phyloP scores from a whole-genome alignment of 176 grass and related monocot genomes.

The Musa troglodytarum region DNA sequence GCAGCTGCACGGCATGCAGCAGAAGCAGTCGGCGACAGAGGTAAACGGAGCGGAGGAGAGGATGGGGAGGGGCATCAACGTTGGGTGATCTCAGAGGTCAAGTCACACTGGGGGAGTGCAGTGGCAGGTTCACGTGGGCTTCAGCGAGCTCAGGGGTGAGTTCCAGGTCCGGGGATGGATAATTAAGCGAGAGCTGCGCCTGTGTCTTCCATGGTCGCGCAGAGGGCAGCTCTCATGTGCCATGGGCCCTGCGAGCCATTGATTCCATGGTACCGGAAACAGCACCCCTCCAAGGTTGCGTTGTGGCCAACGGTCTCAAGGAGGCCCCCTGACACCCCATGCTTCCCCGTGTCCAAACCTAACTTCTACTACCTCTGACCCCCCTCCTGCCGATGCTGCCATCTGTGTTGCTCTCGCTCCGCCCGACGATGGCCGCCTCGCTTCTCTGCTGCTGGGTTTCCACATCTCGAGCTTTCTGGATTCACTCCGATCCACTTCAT shows the following conservation, averaged over 20 bases:
- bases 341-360: not conserved
- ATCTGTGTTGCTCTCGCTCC: no score
- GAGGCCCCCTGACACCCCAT: not conserved
- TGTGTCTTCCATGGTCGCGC: not conserved
- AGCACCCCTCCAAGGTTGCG: not conserved
- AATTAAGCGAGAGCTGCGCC: not conserved
- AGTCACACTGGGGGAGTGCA: not conserved
- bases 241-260: not conserved
- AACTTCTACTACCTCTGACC: not conserved
- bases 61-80: no score
- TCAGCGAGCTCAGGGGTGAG: not conserved
- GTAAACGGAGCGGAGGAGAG: no score
- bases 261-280: not conserved
- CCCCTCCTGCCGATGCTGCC: not conserved
- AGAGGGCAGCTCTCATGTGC: not conserved
- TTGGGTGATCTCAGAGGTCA: not conserved
- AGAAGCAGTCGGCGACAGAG: no score
- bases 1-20: no score
- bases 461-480: no score
- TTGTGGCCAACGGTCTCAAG: slow-evolving; percentile 8
- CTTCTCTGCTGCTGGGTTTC: no score
- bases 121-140: slow-evolving; percentile 1
- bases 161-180: no score
- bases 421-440: no score
- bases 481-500: no score